Evolutionary conservation across 139 green algal species (phyloP), one percentile per base, ranked within the genome.

Genomic region (Dunaliella primolecta): DNA sequence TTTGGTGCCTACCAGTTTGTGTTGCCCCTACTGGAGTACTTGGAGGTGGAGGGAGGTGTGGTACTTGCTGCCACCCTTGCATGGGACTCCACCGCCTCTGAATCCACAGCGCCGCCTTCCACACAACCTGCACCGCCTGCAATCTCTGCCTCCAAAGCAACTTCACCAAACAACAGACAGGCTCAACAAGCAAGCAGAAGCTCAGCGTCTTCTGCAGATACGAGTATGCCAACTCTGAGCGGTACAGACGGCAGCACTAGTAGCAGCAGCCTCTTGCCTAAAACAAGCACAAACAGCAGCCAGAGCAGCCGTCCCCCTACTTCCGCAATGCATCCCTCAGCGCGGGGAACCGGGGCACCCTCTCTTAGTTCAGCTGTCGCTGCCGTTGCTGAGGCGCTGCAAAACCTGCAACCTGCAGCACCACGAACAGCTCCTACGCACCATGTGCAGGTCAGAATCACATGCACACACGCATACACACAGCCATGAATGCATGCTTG

Each of bases 1-100:
- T 98, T 98, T 87, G 95, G 95, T 21, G 89, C 89, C 34, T 95
- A 93, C 89, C 91, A 86, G 88, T 96, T 98, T 86, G 31, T 96
- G 36, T 90, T 98, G 32, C 95, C 95, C 1, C 88, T 93, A 34
- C 1, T 98, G 37, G 95, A 98, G 87, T 83, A 93, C 31, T 32
- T 86, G 31, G 94, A 98, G 83, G 86, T 83, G 0, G 86, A 84
- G 0, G 81, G 86, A 15, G 87, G 83, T 75, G 81, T 75, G 36
- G 35, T 94, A 35, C 88, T 98, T 84, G 85, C 92, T 2, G 89
- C 89, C 78, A 98, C 93, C 1, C 38, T 97, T 38, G 94, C 90
- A 0, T 98, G 95, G 95, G 92, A 95, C 77, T 70, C 31, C 76
- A 38, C 31, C 32, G 31, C 30, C 32, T 30, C 76, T 81, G 76